phyloP scores from a whole-genome alignment of 441 rosid species.

The Kokia cookei region DNA sequence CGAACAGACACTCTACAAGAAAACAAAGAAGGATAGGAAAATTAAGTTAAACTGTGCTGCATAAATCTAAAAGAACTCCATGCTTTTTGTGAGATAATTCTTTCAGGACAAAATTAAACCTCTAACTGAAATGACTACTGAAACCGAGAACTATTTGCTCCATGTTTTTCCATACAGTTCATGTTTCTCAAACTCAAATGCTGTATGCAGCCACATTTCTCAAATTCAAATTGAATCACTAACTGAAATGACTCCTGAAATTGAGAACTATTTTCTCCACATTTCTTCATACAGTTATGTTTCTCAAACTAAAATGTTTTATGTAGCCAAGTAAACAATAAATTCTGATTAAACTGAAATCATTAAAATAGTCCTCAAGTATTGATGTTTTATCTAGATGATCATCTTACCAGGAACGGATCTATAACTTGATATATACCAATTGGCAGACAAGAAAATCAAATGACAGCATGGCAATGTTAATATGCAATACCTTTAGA shows the following conservation, averaged over 20 bases:
- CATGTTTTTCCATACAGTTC: neutral
- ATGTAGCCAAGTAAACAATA: neutral
- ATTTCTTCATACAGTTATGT: neutral
- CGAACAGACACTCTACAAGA: conserved; percentile 66
- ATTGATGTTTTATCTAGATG: conserved; percentile 2
- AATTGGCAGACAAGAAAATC: neutral
- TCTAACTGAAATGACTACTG: neutral
- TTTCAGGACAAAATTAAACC: conserved; percentile 1
- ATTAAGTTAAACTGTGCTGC: neutral
- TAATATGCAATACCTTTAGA: conserved; percentile 56
- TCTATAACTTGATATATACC: neutral
- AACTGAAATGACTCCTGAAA: neutral
- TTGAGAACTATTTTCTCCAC: neutral
- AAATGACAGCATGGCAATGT: conserved; percentile 9
- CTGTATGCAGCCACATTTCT: neutral
- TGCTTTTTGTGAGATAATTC: neutral
- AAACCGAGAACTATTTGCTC: neutral
- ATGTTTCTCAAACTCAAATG: neutral
- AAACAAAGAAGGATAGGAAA: neutral
- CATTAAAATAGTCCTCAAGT: neutral
- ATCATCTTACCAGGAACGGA: neutral
- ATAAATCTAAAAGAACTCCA: neutral
- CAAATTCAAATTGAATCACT: neutral
- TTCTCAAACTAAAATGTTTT: neutral
- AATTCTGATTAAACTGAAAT: neutral